Percentiles rank a stretch among this genome's conserved stretches.
Evolutionary conservation across 1,284 basidiomycete species (phyloP).

Genomic region (Limonomyces culmigenus): DNA sequence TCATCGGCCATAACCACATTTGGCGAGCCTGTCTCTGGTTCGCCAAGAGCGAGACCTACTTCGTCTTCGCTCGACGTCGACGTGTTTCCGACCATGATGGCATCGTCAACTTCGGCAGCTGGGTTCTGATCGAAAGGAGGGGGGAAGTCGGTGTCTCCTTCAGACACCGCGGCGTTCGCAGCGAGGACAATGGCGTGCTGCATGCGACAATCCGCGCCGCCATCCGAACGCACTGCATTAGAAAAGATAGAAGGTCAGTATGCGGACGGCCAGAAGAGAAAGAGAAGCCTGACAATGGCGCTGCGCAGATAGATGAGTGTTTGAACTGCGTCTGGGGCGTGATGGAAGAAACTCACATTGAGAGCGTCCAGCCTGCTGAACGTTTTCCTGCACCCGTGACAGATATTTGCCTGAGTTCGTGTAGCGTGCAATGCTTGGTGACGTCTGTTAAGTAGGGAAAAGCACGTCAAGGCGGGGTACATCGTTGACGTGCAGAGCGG

Average conservation of each 20-base stretch:
- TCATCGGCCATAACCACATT: no score
- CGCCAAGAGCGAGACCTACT: no score
- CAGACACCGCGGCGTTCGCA: no score
- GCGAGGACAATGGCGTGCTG: no score
- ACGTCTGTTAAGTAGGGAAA: constrained; percentile 26
- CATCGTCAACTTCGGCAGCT: no score
- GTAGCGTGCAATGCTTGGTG: constrained; percentile 81
- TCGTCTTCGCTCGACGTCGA: no score
- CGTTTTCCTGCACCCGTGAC: constrained; percentile 84
- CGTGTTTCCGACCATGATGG: no score
- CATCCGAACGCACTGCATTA: constrained; percentile 58
- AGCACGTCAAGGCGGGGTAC: constrained; percentile 5
- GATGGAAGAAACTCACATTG: constrained; percentile 45
- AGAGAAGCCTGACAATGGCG: constrained; percentile 17
- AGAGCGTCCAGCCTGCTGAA: constrained; percentile 89
- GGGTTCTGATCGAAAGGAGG: no score
- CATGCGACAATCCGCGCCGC: constrained; percentile 55
- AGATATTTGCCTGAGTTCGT: constrained; percentile 72
- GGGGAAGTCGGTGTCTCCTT: no score
- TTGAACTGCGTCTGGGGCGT: not conserved
- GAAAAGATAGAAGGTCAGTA: constrained; percentile 1
- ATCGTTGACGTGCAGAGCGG: constrained; percentile 4
- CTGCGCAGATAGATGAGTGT: constrained; percentile 8
- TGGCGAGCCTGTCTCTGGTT: no score
- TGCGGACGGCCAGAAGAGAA: constrained; percentile 1